A percentile compares a stretch with the other conserved stretches of the same genome.
These are phyloP conservation scores for Russula earlei DNA, from an alignment of 768 basidiomycete species.

Conservation along the genomic window DNA sequence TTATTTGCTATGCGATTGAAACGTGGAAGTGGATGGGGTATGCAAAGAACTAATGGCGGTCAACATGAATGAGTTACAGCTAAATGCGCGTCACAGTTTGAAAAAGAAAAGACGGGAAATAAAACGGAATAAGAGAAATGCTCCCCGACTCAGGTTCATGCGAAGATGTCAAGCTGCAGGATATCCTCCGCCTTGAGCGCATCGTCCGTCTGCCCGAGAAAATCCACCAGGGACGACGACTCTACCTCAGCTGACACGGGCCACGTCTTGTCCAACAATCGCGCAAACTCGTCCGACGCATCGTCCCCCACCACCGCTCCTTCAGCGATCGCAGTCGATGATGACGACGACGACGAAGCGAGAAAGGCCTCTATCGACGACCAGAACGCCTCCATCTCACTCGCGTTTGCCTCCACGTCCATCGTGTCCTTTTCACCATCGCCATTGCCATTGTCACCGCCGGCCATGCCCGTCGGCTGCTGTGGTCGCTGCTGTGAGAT, in stretches of 20 bases:
- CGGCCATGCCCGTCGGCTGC: no score
- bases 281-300: neutral
- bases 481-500: no score
- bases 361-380: constrained; percentile 11
- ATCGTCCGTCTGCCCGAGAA: neutral
- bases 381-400: constrained; percentile 12
- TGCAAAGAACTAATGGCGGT: no score
- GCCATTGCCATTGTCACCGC: neutral
- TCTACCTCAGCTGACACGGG: neutral
- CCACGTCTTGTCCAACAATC: neutral
- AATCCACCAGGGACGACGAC: neutral
- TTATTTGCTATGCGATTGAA: no score
- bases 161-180: constrained; percentile 9
- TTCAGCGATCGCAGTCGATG: neutral
- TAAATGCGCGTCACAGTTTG: no score
- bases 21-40: no score
- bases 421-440: no score
- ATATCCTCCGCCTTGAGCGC: constrained; percentile 10
- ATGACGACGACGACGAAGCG: neutral
- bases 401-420: neutral
- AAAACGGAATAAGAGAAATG: no score
- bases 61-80: no score
- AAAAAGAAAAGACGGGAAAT: no score
- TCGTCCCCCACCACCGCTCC: neutral
- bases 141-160: neutral